Evolutionary conservation across 2,329 filamentous ascomycete genomes (phyloP).

Genomic region (Nemania bipapillata): DNA sequence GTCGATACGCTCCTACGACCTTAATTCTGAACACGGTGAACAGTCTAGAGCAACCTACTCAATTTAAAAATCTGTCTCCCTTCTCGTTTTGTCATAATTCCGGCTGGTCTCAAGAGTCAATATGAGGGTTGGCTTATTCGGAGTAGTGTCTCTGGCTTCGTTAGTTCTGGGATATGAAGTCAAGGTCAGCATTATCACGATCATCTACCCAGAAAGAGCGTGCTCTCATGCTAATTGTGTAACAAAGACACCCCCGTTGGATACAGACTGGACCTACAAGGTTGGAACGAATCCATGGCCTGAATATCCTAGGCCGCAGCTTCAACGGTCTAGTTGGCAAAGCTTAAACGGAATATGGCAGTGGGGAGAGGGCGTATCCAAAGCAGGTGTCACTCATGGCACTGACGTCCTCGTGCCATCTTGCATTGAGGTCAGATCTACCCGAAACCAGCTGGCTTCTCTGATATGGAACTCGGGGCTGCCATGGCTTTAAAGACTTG

Average conservation of each 20-base stretch:
- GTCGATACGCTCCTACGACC: slow-evolving; percentile 3
- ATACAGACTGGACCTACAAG: slow-evolving; percentile 39
- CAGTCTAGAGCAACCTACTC: neutral
- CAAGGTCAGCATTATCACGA: slow-evolving; percentile 24
- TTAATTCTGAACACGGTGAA: slow-evolving; percentile 10
- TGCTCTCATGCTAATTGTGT: slow-evolving; percentile 5
- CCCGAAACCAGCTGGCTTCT: neutral
- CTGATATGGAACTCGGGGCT: slow-evolving; percentile 12
- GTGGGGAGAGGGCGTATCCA: slow-evolving; percentile 54
- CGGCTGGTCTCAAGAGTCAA: neutral
- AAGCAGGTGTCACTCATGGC: slow-evolving; percentile 13
- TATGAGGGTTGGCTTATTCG: slow-evolving; percentile 25
- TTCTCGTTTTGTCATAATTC: slow-evolving; percentile 6
- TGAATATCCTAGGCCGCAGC: slow-evolving; percentile 67
- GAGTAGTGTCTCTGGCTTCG: slow-evolving; percentile 17
- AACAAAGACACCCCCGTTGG: slow-evolving; percentile 35
- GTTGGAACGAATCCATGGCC: slow-evolving; percentile 65
- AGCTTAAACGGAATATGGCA: slow-evolving; percentile 70
- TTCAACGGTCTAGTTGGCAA: slow-evolving; percentile 64
- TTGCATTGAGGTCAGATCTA: slow-evolving; percentile 38
- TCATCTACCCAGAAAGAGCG: neutral
- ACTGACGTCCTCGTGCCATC: slow-evolving; percentile 41
- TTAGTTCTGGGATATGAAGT: slow-evolving; percentile 34
- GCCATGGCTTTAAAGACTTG: neutral
- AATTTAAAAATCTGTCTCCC: neutral